Evolutionary conservation across 1,284 basidiomycete genomes (phyloP).

Genomic region (Schizophyllum amplum): DNA sequence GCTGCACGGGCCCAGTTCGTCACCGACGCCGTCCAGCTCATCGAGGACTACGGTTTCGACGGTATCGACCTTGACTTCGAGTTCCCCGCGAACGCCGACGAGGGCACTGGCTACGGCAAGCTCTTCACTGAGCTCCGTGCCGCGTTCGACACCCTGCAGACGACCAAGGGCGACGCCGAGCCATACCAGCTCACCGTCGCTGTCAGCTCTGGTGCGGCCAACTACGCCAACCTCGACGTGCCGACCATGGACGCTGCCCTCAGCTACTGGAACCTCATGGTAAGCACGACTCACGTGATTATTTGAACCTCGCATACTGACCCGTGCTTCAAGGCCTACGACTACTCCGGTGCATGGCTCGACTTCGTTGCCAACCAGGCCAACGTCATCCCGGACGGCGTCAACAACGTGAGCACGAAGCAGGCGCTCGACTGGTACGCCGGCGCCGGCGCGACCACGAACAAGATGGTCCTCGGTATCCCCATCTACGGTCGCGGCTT

Average conservation of each 20-base stretch:
- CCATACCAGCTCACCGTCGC: constrained; percentile 55
- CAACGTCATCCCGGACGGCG: constrained; percentile 63
- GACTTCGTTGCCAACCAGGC: constrained; percentile 72
- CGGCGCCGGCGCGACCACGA: constrained; percentile 58
- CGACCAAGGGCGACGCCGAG: constrained; percentile 47
- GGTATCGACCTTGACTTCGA: constrained; percentile 29
- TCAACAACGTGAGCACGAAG: constrained; percentile 64
- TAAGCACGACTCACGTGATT: constrained; percentile 21
- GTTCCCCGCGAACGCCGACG: constrained; percentile 37
- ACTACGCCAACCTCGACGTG: constrained; percentile 62
- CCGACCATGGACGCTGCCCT: constrained; percentile 32
- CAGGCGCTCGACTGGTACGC: constrained; percentile 62
- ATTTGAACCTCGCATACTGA: background rate
- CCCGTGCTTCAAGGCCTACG: constrained; percentile 52
- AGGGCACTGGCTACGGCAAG: constrained; percentile 52
- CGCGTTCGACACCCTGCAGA: constrained; percentile 43
- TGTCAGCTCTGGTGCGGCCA: constrained; percentile 56
- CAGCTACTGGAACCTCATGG: constrained; percentile 91
- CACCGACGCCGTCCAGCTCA: constrained; percentile 55
- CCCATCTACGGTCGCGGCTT: constrained; percentile 85
- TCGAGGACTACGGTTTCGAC: constrained; percentile 86
- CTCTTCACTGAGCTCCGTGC: constrained; percentile 50
- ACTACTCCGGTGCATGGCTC: constrained; percentile 69
- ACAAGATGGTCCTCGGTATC: constrained; percentile 78
- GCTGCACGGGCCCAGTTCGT: constrained; percentile 65